These are phyloP conservation scores for Thalassiosira hispida DNA, from an alignment of 352 stramenopile genomes.

Conservation along the genomic window DNA sequence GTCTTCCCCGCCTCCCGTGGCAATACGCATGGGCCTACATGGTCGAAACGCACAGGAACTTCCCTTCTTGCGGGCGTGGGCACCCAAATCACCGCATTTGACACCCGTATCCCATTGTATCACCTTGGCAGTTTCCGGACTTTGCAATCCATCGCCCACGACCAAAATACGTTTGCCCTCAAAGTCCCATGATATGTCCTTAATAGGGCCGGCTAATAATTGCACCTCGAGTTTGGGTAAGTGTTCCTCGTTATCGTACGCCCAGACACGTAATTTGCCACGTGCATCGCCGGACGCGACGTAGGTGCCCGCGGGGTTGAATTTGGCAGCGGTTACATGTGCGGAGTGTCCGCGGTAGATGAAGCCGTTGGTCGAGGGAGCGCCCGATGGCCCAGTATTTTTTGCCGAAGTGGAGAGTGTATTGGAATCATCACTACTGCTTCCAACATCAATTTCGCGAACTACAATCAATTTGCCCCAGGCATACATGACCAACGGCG, in stretches of 20 bases:
- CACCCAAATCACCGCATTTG: slow-evolving; percentile 92
- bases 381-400: slow-evolving; percentile 21
- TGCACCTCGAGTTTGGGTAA: slow-evolving; percentile 93
- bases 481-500: slow-evolving; percentile 67
- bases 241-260: slow-evolving; percentile 96
- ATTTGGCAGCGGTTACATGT: slow-evolving; percentile 90
- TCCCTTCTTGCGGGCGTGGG: slow-evolving; percentile 92
- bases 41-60: slow-evolving; percentile 92
- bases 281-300: slow-evolving; percentile 90
- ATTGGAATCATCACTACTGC: neutral
- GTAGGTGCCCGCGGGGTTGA: slow-evolving; percentile 94
- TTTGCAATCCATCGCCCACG: slow-evolving; percentile 48
- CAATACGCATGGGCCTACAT: slow-evolving; percentile 92
- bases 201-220: slow-evolving; percentile 88
- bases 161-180: slow-evolving; percentile 90
- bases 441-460: slow-evolving; percentile 50
- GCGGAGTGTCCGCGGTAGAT: slow-evolving; percentile 96
- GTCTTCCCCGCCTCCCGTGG: slow-evolving; percentile 93
- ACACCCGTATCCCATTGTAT: slow-evolving; percentile 98
- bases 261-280: slow-evolving; percentile 94
- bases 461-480: slow-evolving; percentile 65
- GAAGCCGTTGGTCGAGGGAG: slow-evolving; percentile 71
- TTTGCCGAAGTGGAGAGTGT: slow-evolving; percentile 21
- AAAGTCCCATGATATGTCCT: slow-evolving; percentile 94
- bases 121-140: slow-evolving; percentile 41